Evolutionary conservation across 306 rosid species (phyloP), one percentile per base, ranked within the genome.

Genomic region (Canavalia gladiata): DNA sequence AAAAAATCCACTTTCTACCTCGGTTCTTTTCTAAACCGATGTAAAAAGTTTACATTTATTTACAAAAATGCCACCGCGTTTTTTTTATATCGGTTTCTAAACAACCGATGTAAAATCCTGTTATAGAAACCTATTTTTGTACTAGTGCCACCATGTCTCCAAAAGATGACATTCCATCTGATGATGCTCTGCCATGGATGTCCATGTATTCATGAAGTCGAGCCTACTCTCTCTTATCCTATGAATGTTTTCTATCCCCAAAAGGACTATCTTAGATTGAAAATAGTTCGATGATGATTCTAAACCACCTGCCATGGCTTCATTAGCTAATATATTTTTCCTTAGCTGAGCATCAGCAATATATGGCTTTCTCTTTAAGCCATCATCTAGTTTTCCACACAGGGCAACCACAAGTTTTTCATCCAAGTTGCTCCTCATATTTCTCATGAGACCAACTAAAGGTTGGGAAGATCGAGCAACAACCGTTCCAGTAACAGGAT

Each of bases 401-500:
- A 93, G 92, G 42, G 91, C 98, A 54, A 97, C 99, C 84, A 93
- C 99, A 6, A 95, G 93, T 87, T 93, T 93, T 86, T 95, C 98
- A 83, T 95, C 99, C 42, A 89, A 75, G 85, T 87, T 92, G 84
- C 99, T 95, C 90, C 98, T 91, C 94, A 90, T 88, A 86, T 91
- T 95, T 94, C 88, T 91, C 99, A 95, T 92, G 82, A 95, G 85
- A 80, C 99, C 99, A 87, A 93, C 98, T 77, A 93, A 80, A 56
- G 99, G 99, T 84, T 95, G 99, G 83, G 99, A 90, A 77, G 99
- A 95, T 72, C 98, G 98, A 76, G 99, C 98, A 88, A 95, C 97
- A 63, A 90, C 98, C 51, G 98, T 98, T 87, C 99, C 99, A 29
- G 90, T 90, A 82, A 65, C 99, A 86, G 99, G 99, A 76, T 25